phyloP scores from a whole-genome alignment of 2,329 filamentous ascomycete genomes.

The Myriosclerotinia curreyana region DNA sequence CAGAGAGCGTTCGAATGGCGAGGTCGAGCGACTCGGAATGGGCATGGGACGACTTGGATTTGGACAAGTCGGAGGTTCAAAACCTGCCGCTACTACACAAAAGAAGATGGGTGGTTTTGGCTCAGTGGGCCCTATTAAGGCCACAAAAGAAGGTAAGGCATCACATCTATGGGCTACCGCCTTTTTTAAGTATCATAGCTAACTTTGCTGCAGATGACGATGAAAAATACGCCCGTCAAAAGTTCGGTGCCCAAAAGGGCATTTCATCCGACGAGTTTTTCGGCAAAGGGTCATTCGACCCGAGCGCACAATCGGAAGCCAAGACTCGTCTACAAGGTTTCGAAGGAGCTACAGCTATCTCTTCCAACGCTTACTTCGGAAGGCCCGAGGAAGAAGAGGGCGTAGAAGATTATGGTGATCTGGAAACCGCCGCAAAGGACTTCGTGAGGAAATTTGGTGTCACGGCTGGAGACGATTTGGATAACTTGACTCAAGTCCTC shows the following conservation, averaged over 20 bases:
- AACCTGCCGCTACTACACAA: constrained; percentile 40
- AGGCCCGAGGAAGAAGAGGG: constrained; percentile 77
- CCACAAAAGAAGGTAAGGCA: constrained; percentile 60
- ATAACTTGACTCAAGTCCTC: constrained; percentile 78
- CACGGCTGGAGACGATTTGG: constrained; percentile 91
- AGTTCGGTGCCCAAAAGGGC: constrained; percentile 90
- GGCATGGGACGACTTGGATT: constrained; percentile 38
- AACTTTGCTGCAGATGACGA: constrained; percentile 59
- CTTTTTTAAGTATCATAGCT: neutral
- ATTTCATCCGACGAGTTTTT: constrained; percentile 99
- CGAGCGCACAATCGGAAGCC: constrained; percentile 76
- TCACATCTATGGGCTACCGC: neutral
- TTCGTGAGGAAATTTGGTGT: constrained; percentile 94
- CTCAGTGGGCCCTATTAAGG: constrained; percentile 72
- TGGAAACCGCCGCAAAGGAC: constrained; percentile 92
- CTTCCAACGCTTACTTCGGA: constrained; percentile 96
- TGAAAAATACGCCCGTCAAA: constrained; percentile 77
- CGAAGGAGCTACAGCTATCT: constrained; percentile 88
- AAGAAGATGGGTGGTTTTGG: constrained; percentile 76
- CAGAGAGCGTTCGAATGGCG: constrained; percentile 65
- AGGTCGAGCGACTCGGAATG: constrained; percentile 85
- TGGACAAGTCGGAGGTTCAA: constrained; percentile 37
- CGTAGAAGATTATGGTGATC: constrained; percentile 78
- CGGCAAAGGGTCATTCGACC: constrained; percentile 82
- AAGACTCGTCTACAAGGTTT: constrained; percentile 86